Base-by-base conservation (phyloP, 345 rosid species). In the Populus simonii region DNA sequence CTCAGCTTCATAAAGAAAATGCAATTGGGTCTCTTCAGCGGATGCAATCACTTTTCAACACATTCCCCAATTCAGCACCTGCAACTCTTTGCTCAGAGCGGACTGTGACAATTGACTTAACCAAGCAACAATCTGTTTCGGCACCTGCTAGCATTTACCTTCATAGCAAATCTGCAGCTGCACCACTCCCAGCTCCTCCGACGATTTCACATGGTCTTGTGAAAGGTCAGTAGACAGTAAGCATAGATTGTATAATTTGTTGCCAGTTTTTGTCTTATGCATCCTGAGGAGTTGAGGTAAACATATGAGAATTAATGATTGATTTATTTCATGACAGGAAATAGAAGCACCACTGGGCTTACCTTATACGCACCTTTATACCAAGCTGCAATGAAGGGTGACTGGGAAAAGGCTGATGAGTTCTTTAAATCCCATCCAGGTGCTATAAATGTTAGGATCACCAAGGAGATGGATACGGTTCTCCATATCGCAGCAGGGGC, bases 401-500 rank as follows among this genome's bases (percentile, higher is more conserved):
- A 66, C 6, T 78, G 76, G 76, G 49, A 66, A 66, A 38, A 43
- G 3, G 81, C 68, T n/a, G 75, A 51, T 31, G 12, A 11, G 6
- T 71, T 65, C 41, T 15, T 63, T 0, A 12, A 62, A 33, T 53
- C 47, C 15, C 22, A 72, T 20, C 72, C 71, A 13, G 72, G 23
- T 23, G 66, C 75, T 4, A n/a, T 78, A 6, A 63, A 74, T 18
- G 68, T 59, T 11, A 72, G 65, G 35, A 78, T 78, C 68, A 72
- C 76, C 8, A 53, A 43, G 45, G 43, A 61, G 9, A 55, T 8
- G 6, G 61, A 78, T 25, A 78, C 81, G 1, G 49, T 73, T 66
- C 81, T 78, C 47, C 82, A 82, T 76, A 61, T 82, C 66, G 85
- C 85, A 7, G 85, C 79, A 6, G 70, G 55, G 4, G 68, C 81